These are phyloP conservation scores for Russula sp. DNA, from an alignment of 768 basidiomycete species.

Conservation along the genomic window DNA sequence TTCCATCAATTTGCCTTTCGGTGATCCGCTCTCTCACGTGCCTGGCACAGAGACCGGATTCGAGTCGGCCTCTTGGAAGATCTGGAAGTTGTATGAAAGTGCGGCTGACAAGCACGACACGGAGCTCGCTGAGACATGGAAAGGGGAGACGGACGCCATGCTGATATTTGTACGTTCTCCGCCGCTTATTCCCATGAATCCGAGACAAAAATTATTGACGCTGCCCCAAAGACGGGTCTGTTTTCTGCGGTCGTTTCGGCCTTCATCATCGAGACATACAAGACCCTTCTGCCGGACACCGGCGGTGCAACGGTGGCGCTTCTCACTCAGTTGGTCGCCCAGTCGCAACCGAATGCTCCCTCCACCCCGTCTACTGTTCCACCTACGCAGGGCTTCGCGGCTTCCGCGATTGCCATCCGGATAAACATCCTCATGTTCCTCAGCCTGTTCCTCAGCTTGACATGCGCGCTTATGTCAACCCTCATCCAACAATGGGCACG, in stretches of 20 bases:
- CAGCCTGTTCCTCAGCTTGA: conserved; percentile 11
- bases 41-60: not conserved
- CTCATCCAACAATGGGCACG: conserved; percentile 18
- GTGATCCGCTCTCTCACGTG: too few relatives aligned
- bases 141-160: conserved; percentile 20
- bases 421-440: conserved; percentile 16
- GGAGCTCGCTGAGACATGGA: conserved; percentile 16
- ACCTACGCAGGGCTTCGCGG: not conserved
- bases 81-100: conserved; percentile 16
- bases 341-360: not conserved
- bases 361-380: not conserved
- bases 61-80: not conserved
- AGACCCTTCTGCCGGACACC: conserved; percentile 13
- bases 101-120: conserved; percentile 18
- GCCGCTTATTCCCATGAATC: not conserved
- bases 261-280: conserved; percentile 24
- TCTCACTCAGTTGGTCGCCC: conserved; percentile 6
- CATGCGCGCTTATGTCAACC: conserved; percentile 12
- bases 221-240: conserved; percentile 5
- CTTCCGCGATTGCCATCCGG: conserved; percentile 2
- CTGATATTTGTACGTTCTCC: conserved; percentile 16
- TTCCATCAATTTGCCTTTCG: not conserved
- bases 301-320: conserved; percentile 3
- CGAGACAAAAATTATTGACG: not conserved
- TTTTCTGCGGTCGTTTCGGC: conserved; percentile 22